phyloP scores from a whole-genome alignment of 345 rosid genomes.

The Gossypium mustelinum region DNA sequence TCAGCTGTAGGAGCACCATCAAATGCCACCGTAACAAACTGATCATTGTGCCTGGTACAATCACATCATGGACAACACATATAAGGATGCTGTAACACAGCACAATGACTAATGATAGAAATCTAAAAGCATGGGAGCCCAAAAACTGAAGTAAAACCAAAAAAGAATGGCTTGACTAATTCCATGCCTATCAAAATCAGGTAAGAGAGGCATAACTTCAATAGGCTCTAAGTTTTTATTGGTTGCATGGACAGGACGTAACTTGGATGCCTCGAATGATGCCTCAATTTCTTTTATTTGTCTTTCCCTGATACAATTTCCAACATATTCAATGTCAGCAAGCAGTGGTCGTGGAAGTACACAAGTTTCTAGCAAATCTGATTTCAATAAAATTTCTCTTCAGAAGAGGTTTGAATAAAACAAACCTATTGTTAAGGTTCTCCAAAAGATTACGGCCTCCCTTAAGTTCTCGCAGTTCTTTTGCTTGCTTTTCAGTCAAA shows the following conservation, averaged over 20 bases:
- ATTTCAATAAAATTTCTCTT: slow-evolving; percentile 2
- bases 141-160: slow-evolving; percentile 6
- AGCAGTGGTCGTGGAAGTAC: not conserved
- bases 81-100: slow-evolving; percentile 15
- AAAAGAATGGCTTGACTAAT: slow-evolving; percentile 22
- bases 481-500: slow-evolving; percentile 90
- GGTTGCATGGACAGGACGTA: slow-evolving; percentile 79
- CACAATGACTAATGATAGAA: not conserved
- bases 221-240: slow-evolving; percentile 68
- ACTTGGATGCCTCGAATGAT: slow-evolving; percentile 79
- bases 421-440: slow-evolving; percentile 74
- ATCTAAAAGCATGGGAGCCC: not conserved
- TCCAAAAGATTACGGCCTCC: slow-evolving; percentile 69
- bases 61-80: slow-evolving; percentile 18
- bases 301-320: slow-evolving; percentile 58
- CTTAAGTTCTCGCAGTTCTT: slow-evolving; percentile 79
- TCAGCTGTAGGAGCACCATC: slow-evolving; percentile 91
- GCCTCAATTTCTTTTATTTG: slow-evolving; percentile 91
- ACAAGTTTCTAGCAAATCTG: not conserved
- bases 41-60: slow-evolving; percentile 66
- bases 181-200: slow-evolving; percentile 80
- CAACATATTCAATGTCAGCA: not conserved
- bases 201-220: slow-evolving; percentile 77
- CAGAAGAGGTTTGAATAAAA: slow-evolving; percentile 21
- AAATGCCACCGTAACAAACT: slow-evolving; percentile 66